These are phyloP conservation scores for Myriosclerotinia scirpicola DNA, from an alignment of 2,329 filamentous ascomycete genomes.

Conservation along the genomic window DNA sequence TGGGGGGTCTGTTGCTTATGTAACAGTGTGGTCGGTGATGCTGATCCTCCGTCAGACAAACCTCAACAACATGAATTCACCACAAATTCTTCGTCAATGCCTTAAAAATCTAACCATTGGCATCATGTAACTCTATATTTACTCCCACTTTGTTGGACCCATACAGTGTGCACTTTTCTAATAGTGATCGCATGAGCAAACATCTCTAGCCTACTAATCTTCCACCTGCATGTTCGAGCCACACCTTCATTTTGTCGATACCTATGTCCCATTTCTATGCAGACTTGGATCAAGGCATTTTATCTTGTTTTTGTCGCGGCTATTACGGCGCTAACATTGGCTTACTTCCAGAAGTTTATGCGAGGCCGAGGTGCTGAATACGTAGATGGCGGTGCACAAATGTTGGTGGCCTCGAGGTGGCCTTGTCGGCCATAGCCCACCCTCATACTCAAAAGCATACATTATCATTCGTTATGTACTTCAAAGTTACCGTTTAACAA, in stretches of 20 bases:
- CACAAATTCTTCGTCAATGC: background rate
- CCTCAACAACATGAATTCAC: too few relatives aligned
- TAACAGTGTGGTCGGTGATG: too few relatives aligned
- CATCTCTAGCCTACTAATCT: background rate
- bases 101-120: background rate
- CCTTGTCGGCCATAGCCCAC: background rate
- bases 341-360: background rate
- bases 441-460: background rate
- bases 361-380: too few relatives aligned
- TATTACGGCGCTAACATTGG: background rate
- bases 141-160: too few relatives aligned
- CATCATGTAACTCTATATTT: too few relatives aligned
- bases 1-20: too few relatives aligned
- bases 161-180: too few relatives aligned
- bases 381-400: too few relatives aligned
- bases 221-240: background rate
- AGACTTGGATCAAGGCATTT: background rate
- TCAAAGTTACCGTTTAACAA: background rate
- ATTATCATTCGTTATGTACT: slow-evolving; percentile 9
- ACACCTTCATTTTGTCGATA: background rate
- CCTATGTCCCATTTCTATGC: background rate
- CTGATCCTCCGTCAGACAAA: too few relatives aligned
- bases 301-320: background rate
- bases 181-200: background rate
- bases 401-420: background rate